Evolutionary conservation across 2,329 filamentous ascomycete genomes (phyloP), one percentile per base, ranked within the genome.

Genomic region (Phialemoniopsis sp.): DNA sequence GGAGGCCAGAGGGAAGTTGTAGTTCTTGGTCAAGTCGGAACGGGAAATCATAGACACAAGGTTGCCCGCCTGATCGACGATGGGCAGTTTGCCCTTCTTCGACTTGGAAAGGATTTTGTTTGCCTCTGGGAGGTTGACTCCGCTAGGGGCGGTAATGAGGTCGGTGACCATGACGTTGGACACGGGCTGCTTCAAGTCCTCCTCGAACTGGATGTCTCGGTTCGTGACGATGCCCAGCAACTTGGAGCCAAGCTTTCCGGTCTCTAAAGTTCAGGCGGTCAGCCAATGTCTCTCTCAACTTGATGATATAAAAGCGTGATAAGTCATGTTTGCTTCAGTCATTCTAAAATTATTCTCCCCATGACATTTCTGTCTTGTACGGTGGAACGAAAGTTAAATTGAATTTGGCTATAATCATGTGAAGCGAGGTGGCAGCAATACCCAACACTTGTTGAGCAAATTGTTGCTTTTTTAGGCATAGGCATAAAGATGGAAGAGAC

Each of bases 301-400:
- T 35, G 42, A 42, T 68, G 62, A n/a, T n/a, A n/a, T 59, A 60
- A 56, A 50, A 57, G 59, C 43, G n/a, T n/a, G n/a, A 38, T 33
- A 41, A 26, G 35, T 35, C 10, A 8, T 37, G 28, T 3, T 19
- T n/a, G 28, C 13, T 55, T 54, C 54, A 55, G 51, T 70, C 64
- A 73, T 67, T 26, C 21, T 26, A 66, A 64, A 68, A 63, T 67
- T 70, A 50, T 62, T 68, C 68, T 95, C 89, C 88, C 79, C 89
- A 95, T 73, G 77, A 88, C 87, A 78, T 78, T 82, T 72, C 77
- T 76, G 83, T 87, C 85, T 80, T 44, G 84, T 94, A 78, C 88
- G 89, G 93, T 91, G 91, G 93, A 98, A 98, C 93, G 93, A 98
- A 98, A 98, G 93, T 97, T 97, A 96, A 86, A 72, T 70, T 68